Conservation (phyloP, 2,329 filamentous ascomycete genomes). For the Aspergillus intermedius region DNA sequence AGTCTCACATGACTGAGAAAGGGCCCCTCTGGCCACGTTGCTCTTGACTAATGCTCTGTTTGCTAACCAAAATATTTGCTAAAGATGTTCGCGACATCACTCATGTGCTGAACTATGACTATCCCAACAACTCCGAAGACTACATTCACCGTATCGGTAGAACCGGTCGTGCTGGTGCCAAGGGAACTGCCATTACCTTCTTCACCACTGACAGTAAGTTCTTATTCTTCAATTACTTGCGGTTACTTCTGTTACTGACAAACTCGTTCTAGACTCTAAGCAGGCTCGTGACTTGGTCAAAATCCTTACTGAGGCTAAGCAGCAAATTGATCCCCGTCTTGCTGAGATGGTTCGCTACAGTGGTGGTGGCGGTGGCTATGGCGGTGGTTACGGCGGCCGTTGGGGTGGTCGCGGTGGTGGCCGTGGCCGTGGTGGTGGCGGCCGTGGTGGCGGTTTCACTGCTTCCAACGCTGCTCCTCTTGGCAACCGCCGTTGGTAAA, state of each 20-base stretch:
- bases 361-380: slow-evolving; percentile 68
- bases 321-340: slow-evolving; percentile 93
- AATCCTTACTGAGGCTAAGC: slow-evolving; percentile 92
- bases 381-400: slow-evolving; percentile 40
- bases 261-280: slow-evolving; percentile 61
- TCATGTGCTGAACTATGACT: slow-evolving; percentile 99
- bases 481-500: slow-evolving; percentile 52
- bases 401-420: slow-evolving; percentile 56
- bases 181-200: slow-evolving; percentile 93
- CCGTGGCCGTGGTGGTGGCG: slow-evolving; percentile 53
- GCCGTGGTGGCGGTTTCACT: slow-evolving; percentile 50
- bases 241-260: slow-evolving; percentile 8
- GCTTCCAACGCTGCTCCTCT: slow-evolving; percentile 55
- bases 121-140: slow-evolving; percentile 82
- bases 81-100: slow-evolving; percentile 99
- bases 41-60: slow-evolving; percentile 46
- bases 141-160: slow-evolving; percentile 64
- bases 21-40: slow-evolving; percentile 43
- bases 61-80: slow-evolving; percentile 66
- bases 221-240: neutral
- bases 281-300: slow-evolving; percentile 93
- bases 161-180: slow-evolving; percentile 70
- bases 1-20: slow-evolving; percentile 55
- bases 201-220: slow-evolving; percentile 98
- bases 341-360: slow-evolving; percentile 93